Evolutionary conservation across 1,139 yeast genomes (phyloP), one percentile per base, ranked within the genome.

Genomic region (Lodderomyces elongisporus): DNA sequence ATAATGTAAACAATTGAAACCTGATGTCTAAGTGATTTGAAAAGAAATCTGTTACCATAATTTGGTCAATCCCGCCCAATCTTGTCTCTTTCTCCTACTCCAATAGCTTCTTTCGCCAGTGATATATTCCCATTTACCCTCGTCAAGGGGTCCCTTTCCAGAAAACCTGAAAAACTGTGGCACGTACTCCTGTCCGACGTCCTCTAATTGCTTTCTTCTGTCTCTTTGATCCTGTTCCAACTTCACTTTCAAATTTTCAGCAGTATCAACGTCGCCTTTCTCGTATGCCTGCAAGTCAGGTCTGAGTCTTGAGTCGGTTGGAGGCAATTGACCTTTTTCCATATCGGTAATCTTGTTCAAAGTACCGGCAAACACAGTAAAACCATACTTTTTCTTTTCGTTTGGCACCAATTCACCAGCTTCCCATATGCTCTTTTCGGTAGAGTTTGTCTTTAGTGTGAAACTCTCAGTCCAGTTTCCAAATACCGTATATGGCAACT

Each of bases 251-350:
- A 76, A 46, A 2, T 43, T 48, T 51, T 89, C 96, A 0, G 97
- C 96, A 32, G 63, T 60, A 12, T 76, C 85, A 6, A 80, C 60
- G 14, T 77, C 61, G 3, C 93, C 93, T 15, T 68, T 51, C 49
- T 87, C 95, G 47, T 87, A 87, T 5, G 67, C 61, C 29, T 74
- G 63, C 50, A 87, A 75, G 56, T 91, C 98, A 0, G 96, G 97
- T 49, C 98, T 74, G 30, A 79, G 58, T 51, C 98, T 74, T 3
- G 96, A 84, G 53, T 91, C 98, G 0, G 94, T 85, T 4, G 89
- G 91, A 3, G 97, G 80, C 32, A 89, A 48, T 1, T 56, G 41
- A 9, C 67, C 81, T 23, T 71, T 53, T 52, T 87, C 96, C 18
- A 89, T 60, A 3, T 57, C 62, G 0, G 96, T 85, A 27, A 87